A percentile compares a stretch with the other conserved stretches of the same genome.
These are phyloP conservation scores for Trifolium subterraneum DNA, from an alignment of 306 rosid species.

Conservation along the genomic window DNA sequence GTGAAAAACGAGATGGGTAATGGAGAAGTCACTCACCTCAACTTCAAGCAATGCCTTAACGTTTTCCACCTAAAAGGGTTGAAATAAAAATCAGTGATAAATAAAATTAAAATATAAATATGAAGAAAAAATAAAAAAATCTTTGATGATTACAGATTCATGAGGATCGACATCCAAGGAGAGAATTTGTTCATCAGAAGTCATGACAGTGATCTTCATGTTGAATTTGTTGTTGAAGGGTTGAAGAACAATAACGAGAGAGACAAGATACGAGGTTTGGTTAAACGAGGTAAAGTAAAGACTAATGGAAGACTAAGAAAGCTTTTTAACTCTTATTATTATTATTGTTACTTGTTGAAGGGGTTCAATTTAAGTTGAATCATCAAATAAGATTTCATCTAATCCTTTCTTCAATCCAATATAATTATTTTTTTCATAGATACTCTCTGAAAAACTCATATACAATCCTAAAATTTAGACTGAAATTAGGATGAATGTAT, in stretches of 20 bases:
- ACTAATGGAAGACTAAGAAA: not conserved
- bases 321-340: not conserved
- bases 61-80: constrained; percentile 72
- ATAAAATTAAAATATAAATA: not conserved
- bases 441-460: too few relatives aligned
- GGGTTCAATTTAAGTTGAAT: not conserved
- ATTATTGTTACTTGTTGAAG: not conserved
- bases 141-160: constrained; percentile 71
- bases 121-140: not conserved
- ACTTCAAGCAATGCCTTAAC: constrained; percentile 96
- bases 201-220: constrained; percentile 93
- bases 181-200: constrained; percentile 81
- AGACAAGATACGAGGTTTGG: not conserved
- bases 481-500: too few relatives aligned
- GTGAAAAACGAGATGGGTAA: constrained; percentile 12
- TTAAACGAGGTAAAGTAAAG: constrained; percentile 2
- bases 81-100: constrained; percentile 26
- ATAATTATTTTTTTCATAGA: too few relatives aligned
- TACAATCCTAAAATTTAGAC: too few relatives aligned
- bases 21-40: constrained; percentile 66
- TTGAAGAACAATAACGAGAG: not conserved
- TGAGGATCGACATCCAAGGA: constrained; percentile 84
- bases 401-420: too few relatives aligned
- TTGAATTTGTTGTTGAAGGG: not conserved
- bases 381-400: too few relatives aligned